Evolutionary conservation across 768 basidiomycete genomes (phyloP).

Genomic region (Leccinum barrowsii): DNA sequence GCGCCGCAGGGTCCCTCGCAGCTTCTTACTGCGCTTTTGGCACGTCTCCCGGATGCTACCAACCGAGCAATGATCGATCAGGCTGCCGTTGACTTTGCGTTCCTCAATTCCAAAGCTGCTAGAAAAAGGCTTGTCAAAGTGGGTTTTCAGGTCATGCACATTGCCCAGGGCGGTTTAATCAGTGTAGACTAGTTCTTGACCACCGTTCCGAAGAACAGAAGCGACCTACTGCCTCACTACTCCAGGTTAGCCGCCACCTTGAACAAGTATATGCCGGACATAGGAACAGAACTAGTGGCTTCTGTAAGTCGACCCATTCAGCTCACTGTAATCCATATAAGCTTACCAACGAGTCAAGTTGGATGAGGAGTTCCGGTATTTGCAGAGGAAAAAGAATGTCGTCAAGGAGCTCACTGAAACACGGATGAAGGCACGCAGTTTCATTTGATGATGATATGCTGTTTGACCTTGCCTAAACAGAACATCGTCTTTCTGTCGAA

Average conservation of each 20-base stretch:
- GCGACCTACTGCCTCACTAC: slow-evolving; percentile 91
- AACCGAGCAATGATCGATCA: slow-evolving; percentile 89
- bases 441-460: background rate
- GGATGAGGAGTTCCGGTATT: slow-evolving; percentile 94
- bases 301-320: slow-evolving; percentile 49
- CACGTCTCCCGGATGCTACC: slow-evolving; percentile 91
- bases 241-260: slow-evolving; percentile 85
- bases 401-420: slow-evolving; percentile 86
- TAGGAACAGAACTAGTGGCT: slow-evolving; percentile 78
- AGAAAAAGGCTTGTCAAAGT: slow-evolving; percentile 90
- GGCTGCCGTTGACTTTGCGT: slow-evolving; percentile 92
- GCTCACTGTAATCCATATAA: background rate
- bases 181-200: slow-evolving; percentile 58
- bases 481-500: slow-evolving; percentile 87
- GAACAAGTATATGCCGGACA: slow-evolving; percentile 89
- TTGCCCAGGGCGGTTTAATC: slow-evolving; percentile 6
- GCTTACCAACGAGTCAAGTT: slow-evolving; percentile 47
- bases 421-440: slow-evolving; percentile 65
- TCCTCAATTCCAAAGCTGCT: slow-evolving; percentile 94
- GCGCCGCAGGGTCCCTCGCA: slow-evolving; percentile 91
- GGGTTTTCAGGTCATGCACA: slow-evolving; percentile 2
- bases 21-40: slow-evolving; percentile 83
- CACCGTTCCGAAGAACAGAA: slow-evolving; percentile 82
- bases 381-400: slow-evolving; percentile 91
- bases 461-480: slow-evolving; percentile 37